Evolutionary conservation across 2,329 filamentous ascomycete species (phyloP), one percentile per base, ranked within the genome.

Genomic region (Triangularia verruculosa): DNA sequence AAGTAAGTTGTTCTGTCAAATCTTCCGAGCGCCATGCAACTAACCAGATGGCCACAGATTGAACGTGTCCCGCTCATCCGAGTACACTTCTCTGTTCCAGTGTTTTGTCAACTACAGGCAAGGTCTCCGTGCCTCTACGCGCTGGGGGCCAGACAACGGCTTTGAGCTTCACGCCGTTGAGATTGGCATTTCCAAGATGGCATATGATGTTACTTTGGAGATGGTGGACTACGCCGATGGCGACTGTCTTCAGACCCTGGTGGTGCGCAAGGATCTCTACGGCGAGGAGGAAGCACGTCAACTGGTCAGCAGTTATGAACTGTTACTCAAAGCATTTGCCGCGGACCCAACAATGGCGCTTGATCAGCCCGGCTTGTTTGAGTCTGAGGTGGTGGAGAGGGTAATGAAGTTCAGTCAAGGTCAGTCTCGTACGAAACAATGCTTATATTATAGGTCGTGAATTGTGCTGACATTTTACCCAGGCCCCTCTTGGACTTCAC

Each of bases 11-110:
- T 8, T 39, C 8, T 39, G 15, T 39, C 15, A 39, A n/a, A n/a
- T n/a, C n/a, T 39, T n/a, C n/a, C 32, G 8, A 15, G 32, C 15
- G 32, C 32, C 32, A 39, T 15, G 8, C 32, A 39, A 39, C 15
- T 39, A 15, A 39, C 15, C 8, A 39, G 32, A 15, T 39, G 15
- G 32, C 32, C 32, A 15, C 0, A 72, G 80, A 27, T 71, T 86
- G 1, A 70, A 74, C 2, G 74, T 81, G 0, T 67, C 75, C 0
- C 72, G 82, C 1, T 78, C 80, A 0, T 61, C 75, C 0, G 64
- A 71, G 0, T 68, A 79, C 59, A 78, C 65, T 30, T 83, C 83
- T 0, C 32, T 86, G 1, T 85, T 84, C 72, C 83, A 86, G 66
- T 74, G 71, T 0, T 72, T 74, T 47, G 15, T 77, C 32, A 67